These are phyloP conservation scores for Leccinum pachyderme DNA, from an alignment of 1,284 basidiomycete genomes.

Conservation along the genomic window DNA sequence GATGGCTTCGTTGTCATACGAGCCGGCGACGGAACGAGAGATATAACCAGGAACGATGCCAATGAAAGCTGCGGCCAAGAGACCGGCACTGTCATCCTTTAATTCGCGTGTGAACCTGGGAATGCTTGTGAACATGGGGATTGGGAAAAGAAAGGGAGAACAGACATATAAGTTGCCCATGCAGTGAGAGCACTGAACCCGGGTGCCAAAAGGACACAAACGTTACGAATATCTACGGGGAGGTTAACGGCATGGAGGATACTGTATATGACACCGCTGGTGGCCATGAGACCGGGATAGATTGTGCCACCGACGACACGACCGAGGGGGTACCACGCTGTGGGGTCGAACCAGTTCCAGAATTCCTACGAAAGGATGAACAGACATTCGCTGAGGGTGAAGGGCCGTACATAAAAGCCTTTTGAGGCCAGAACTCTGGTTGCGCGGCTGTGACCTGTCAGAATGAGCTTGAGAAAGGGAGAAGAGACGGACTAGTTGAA, in stretches of 20 bases:
- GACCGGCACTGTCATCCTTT: conserved; percentile 90
- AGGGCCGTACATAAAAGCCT: conserved; percentile 84
- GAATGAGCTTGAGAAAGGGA: conserved; percentile 1
- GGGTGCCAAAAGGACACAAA: conserved; percentile 96
- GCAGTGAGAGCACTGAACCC: conserved; percentile 97
- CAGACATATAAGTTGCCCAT: conserved; percentile 94
- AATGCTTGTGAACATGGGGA: conserved; percentile 3
- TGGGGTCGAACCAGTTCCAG: conserved; percentile 99
- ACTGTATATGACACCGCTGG: conserved; percentile 95
- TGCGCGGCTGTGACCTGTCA: conserved; percentile 67
- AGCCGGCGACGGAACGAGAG: conserved; percentile 97
- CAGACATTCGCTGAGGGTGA: neutral
- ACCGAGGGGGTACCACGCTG: conserved; percentile 98
- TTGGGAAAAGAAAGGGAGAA: conserved; percentile 5
- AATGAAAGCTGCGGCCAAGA: conserved; percentile 98
- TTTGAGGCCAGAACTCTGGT: conserved; percentile 84
- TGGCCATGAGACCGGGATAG: conserved; percentile 98
- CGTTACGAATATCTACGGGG: conserved; percentile 96
- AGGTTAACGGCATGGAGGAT: conserved; percentile 85
- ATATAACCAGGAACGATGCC: conserved; percentile 98
- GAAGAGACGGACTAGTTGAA: conserved; percentile 82
- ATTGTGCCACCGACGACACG: conserved; percentile 98
- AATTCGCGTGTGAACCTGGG: conserved; percentile 91
- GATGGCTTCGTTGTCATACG: conserved; percentile 99
- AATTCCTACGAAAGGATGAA: conserved; percentile 68